A percentile compares a stretch with the other conserved stretches of the same genome.
phyloP scores from a whole-genome alignment of 176 grass and related monocot genomes.

The Aegilops speltoides region DNA sequence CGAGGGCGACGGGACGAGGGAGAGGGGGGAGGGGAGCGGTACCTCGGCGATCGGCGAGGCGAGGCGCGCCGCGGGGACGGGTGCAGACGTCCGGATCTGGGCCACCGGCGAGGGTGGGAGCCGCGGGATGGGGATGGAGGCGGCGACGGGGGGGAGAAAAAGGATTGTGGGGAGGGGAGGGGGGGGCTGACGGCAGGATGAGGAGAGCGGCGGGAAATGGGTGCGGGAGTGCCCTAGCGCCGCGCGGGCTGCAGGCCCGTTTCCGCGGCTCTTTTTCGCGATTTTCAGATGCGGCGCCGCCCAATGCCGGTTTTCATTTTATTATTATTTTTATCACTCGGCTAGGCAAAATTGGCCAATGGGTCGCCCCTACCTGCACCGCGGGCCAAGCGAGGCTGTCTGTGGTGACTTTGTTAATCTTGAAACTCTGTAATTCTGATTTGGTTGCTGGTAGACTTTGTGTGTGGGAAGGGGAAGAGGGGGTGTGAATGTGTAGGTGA shows the following conservation, averaged over 20 bases:
- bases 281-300: not conserved
- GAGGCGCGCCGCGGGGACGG: not conserved
- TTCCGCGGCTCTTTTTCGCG: not conserved
- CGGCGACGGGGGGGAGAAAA: not conserved
- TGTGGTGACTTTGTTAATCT: too few species aligned
- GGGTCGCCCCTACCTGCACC: too few species aligned
- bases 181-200: not conserved
- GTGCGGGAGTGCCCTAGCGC: not conserved
- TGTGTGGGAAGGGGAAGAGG: too few species aligned
- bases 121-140: not conserved
- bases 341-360: too few species aligned
- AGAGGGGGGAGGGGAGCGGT: not conserved
- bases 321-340: too few species aligned
- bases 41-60: not conserved
- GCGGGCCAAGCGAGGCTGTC: too few species aligned
- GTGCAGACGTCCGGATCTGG: not conserved
- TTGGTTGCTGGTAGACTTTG: too few species aligned
- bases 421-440: too few species aligned
- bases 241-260: slow-evolving; percentile 9
- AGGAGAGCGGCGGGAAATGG: slow-evolving; percentile 16
- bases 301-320: not conserved
- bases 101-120: not conserved
- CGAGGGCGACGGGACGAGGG: too few species aligned
- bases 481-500: too few species aligned
- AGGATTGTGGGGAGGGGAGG: not conserved